A percentile compares a stretch with the other conserved stretches of the same genome.
Conservation (phyloP, 129 eudicot genomes). For the Artemisia annua region DNA sequence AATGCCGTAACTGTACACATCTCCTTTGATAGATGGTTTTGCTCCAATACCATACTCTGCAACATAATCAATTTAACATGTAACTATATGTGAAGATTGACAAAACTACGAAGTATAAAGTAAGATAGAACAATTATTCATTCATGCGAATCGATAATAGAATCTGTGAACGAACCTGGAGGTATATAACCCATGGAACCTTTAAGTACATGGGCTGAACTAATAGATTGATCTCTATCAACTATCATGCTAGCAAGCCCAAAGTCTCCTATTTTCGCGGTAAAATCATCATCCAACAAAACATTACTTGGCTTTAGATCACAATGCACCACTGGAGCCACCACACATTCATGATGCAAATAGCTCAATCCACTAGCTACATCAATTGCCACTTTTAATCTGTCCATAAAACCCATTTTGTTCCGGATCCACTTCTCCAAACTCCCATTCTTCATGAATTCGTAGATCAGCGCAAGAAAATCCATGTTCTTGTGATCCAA, state of each 20-base stretch:
- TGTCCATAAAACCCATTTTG: conserved; percentile 35
- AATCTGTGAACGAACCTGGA: conserved; percentile 51
- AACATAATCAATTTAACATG: background rate
- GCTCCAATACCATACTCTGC: conserved; percentile 72
- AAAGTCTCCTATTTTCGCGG: conserved; percentile 63
- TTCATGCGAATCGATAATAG: background rate
- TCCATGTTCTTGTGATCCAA: conserved; percentile 46
- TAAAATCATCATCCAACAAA: conserved; percentile 54
- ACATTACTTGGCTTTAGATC: conserved; percentile 72
- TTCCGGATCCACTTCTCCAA: conserved; percentile 54
- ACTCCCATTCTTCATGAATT: conserved; percentile 65
- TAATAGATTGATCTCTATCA: conserved; percentile 39
- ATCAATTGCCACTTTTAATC: conserved; percentile 47
- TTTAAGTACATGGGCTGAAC: conserved; percentile 46
- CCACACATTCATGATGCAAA: conserved; percentile 62
- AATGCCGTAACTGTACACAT: conserved; percentile 73
- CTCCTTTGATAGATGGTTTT: conserved; percentile 71
- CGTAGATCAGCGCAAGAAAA: conserved; percentile 60
- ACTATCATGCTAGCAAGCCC: conserved; percentile 63
- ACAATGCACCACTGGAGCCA: conserved; percentile 65
- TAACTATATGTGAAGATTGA: no score
- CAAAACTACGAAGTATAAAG: no score
- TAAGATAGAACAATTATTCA: background rate
- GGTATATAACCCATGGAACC: conserved; percentile 79
- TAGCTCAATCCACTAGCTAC: conserved; percentile 55